Conservation (phyloP, 2,329 filamentous ascomycete genomes). For the Ciborinia camelliae region DNA sequence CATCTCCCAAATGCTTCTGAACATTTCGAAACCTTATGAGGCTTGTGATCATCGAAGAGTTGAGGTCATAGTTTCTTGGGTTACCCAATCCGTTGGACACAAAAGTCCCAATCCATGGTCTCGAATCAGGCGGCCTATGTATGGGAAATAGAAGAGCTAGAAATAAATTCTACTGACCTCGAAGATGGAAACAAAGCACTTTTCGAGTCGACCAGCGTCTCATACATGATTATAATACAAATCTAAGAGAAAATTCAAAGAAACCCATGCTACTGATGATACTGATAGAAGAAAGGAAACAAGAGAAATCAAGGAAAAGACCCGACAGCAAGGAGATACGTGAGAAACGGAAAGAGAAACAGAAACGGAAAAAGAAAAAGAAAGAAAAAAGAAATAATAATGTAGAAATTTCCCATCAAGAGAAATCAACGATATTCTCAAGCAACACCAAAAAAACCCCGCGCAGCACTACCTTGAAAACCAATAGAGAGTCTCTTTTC, state of each 20-base stretch:
- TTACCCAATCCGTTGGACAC: slow-evolving; percentile 15
- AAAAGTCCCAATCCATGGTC: slow-evolving; percentile 4
- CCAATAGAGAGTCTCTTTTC: slow-evolving; percentile 22
- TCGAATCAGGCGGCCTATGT: slow-evolving; percentile 14
- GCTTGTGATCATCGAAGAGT: slow-evolving; percentile 6
- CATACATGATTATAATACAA: slow-evolving; percentile 37
- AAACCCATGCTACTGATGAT: slow-evolving; percentile 22
- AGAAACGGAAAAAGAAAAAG: too few species aligned
- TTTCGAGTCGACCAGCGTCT: slow-evolving; percentile 37
- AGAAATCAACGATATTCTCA: slow-evolving; percentile 20
- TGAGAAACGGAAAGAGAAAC: slow-evolving; percentile 15
- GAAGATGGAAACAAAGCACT: slow-evolving; percentile 28
- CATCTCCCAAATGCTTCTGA: neutral
- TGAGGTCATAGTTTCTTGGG: slow-evolving; percentile 14
- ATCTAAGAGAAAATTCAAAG: slow-evolving; percentile 23
- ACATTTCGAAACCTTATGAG: neutral
- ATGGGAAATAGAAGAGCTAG: neutral
- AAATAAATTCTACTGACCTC: slow-evolving; percentile 32
- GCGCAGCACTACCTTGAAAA: slow-evolving; percentile 21
- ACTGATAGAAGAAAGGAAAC: slow-evolving; percentile 29
- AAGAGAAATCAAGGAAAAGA: slow-evolving; percentile 24
- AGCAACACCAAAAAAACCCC: slow-evolving; percentile 1
- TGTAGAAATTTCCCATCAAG: slow-evolving; percentile 18
- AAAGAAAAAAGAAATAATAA: slow-evolving; percentile 20
- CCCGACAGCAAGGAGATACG: slow-evolving; percentile 4